Base-by-base conservation (phyloP, 2,329 filamentous ascomycete genomes). In the Exophiala spinifera region DNA sequence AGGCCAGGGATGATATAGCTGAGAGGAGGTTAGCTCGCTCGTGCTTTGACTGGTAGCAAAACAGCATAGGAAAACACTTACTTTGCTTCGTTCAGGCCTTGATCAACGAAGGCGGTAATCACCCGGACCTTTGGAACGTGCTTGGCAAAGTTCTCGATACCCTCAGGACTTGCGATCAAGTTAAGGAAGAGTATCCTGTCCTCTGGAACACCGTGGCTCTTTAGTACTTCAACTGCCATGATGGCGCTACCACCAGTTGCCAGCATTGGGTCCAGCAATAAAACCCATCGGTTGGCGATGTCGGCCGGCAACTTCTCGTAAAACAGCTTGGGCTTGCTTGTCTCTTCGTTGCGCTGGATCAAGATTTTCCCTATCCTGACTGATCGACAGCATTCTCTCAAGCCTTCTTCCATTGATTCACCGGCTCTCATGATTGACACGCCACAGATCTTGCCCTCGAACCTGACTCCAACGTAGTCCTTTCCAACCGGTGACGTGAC, bases 361-460 rank as follows among this genome's bases (percentile, higher is more conserved):
- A 99, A 77, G 61, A 99, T 99, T 79, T 99, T 99, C 62, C 94
- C 94, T 67, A 99, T 99, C 60, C 94, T 83, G 46, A 99, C 94
- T n/a, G 89, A 95, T 49, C 94, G 87, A 75, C 94, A 99, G 75
- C 94, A 99, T 73, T 99, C 92, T 56, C 94, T 82, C 57, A 99
- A 76, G 1, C 92, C 94, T 73, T 97, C 91, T 75, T 99, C 94
- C 94, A 99, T 99, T 55, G 92, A 89, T 75, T 99, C 94, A 48
- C 94, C 94, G 11, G 94, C 94, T 61, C 94, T 85, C 94, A 99
- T 97, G 66, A 99, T 99, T 5, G 89, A 95, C 14, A 99, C 94
- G 51, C 94, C 94, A 68, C 94, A 99, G 64, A 99, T 99, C 76
- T 97, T 96, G 62, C 94, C 94, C 71, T 97, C 87, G 67, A 99